Base-by-base conservation (phyloP, 176 grass and related monocot species). In the Eleusine indica region DNA sequence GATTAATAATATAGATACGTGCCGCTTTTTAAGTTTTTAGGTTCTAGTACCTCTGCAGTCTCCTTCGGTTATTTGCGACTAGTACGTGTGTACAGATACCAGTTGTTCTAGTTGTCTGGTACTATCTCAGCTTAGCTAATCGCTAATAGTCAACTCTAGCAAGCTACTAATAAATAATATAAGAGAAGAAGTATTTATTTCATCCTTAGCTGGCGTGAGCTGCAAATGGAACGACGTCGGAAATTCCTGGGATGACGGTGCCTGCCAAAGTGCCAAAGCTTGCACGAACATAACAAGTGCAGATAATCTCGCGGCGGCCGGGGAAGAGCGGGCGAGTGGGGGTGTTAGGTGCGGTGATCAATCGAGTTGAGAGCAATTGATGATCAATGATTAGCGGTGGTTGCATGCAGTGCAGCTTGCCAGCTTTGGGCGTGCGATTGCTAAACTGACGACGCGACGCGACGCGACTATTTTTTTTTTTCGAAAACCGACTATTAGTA, bases 301-400 rank as follows among this genome's bases (percentile, higher is more conserved):
- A 30, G 22, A 12, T 25, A 46, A 57, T 58, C 53, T 56, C 56
- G 39, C 25, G 4, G 18, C 21, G 4, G 38, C 5, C 17, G 3
- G 44, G 7, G 44, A 47, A 10, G 7, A 47, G 44, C 4, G 41
- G 41, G 41, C 41, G 41, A 43, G 7, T 47, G 44, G 44, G 6
- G 4, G 3, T 7, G 35, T 84, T 71, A 40, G 83, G 66, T 77
- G 74, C 11, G 43, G 9, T 37, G 73, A 77, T 17, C 74, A 8
- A 63, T 71, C 83, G 66, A 51, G 35, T 19, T 35, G 47, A 78
- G 12, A 29, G 42, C 42, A 47, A 47, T 47, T 1, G 74, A 78
- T 49, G 75, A 3, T 28, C 56, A 72, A 86, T 79, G 38, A 86
- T 86, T 86, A 64, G 22, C 58, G 68, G 68, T 65, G 44, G 71